Base-by-base conservation (phyloP, 2,329 filamentous ascomycete genomes). In the Fusarium piperis region DNA sequence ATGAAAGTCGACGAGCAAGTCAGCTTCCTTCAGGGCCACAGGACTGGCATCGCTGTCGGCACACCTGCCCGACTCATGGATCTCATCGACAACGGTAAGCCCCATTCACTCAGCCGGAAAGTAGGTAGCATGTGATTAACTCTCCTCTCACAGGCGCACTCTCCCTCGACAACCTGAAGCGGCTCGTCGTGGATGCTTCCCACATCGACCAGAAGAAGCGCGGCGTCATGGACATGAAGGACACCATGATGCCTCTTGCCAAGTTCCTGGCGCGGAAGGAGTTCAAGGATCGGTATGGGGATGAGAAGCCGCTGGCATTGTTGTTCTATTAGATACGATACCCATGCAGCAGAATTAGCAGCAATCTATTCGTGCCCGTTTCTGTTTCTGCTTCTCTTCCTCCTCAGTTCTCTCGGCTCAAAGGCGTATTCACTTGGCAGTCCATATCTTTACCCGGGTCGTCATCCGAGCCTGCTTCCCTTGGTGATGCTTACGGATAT, bases 141-240 rank as follows among this genome's bases (percentile, higher is more conserved):
- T 16, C 4, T 3, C 11, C 35, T 16, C 4, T 3, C 11, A 3
- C 66, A 81, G 92, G 92, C 36, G 90, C 92, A 3, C 82, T 98
- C 48, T 93, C 90, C 28, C 81, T 93, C 33, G 87, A 89, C 35
- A 88, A 92, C 65, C 81, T 98, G 60, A 90, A 94, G 82, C 89
- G 93, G 51, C 88, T 99, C 35, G 89, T 98, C 10, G 88, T 98
- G 33, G 96, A 99, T 82, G 94, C 93, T 15, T 97, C 94, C 9
- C 92, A 97, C 78, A 93, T 98, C 72, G 95, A 99, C 81, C 90
- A 93, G 81, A 99, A 99, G 87, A 97, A 97, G 85, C 88, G 95
- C 52, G 94, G 94, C 0, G 90, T 99, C 71, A 90, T 97, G 80
- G 96, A 98, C 78, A 98, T 98, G 94, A 94, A 93, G 81, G 96